Conservation (phyloP, 139 green algal genomes). For the Chlorella vulgaris region DNA sequence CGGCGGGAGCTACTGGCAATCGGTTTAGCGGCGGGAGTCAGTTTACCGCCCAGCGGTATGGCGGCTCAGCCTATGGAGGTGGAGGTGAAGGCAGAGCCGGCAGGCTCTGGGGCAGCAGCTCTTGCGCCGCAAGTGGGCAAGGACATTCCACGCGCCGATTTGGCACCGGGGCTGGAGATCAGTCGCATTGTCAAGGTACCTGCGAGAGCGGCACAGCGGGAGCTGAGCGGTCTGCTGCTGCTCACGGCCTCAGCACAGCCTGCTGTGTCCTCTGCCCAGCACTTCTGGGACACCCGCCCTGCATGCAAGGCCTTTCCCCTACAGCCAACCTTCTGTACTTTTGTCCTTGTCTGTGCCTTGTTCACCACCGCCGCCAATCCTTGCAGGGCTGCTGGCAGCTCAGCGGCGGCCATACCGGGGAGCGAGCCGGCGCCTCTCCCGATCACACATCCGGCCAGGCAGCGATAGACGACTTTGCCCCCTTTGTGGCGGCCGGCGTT, state of each 20-base stretch:
- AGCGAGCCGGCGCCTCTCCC: constrained; percentile 51
- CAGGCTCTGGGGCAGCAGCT: background rate
- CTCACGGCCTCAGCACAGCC: no score
- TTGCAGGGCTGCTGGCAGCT: constrained; percentile 80
- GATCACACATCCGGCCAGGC: constrained; percentile 73
- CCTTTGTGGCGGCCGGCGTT: constrained; percentile 66
- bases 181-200: constrained; percentile 52
- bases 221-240: background rate
- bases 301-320: no score
- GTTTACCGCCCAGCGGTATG: background rate
- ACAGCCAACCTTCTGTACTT: background rate
- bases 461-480: constrained; percentile 69
- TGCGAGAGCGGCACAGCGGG: background rate
- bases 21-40: background rate
- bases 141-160: constrained; percentile 15
- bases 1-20: background rate
- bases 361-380: background rate
- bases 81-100: constrained; percentile 3
- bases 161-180: constrained; percentile 35
- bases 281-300: background rate
- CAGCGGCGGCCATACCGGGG: constrained; percentile 74
- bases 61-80: background rate
- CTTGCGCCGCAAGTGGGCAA: background rate
- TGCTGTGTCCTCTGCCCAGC: no score
- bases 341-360: background rate